Evolutionary conservation across 345 rosid species (phyloP).

Genomic region (Citrus trifoliata): DNA sequence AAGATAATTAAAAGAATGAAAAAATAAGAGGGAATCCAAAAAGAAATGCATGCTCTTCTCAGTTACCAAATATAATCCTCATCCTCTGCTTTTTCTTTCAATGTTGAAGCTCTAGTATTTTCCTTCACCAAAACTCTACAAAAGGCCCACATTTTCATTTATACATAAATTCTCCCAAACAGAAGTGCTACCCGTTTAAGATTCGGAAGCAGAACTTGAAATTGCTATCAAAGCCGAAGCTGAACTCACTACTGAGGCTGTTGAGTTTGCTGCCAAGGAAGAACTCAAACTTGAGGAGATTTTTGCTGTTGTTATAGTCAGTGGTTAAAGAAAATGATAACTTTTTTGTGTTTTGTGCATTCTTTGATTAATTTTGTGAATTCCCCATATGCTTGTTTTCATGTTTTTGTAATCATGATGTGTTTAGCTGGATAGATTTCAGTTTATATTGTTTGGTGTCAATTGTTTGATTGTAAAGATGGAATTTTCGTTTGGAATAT

Average conservation of each 20-base stretch:
- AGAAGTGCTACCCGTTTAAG: slow-evolving; percentile 23
- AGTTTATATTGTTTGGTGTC: background rate
- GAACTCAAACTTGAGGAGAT: slow-evolving; percentile 78
- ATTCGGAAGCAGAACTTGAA: slow-evolving; percentile 35
- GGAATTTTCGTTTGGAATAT: background rate
- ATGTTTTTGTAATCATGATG: background rate
- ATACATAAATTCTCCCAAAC: slow-evolving; percentile 46
- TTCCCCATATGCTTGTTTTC: background rate
- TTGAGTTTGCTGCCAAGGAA: slow-evolving; percentile 34
- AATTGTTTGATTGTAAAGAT: background rate
- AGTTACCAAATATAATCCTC: no score
- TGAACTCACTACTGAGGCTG: slow-evolving; percentile 28
- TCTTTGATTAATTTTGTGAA: background rate
- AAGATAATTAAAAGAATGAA: no score
- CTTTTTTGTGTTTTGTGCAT: background rate
- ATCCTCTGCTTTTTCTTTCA: no score
- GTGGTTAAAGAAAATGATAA: slow-evolving; percentile 1
- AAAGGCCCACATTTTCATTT: background rate
- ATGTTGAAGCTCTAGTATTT: no score
- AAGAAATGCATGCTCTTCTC: no score
- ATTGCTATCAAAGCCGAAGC: slow-evolving; percentile 33
- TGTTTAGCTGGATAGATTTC: background rate
- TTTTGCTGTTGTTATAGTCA: slow-evolving; percentile 92
- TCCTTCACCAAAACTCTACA: no score
- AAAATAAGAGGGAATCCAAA: no score